A percentile compares a stretch with the other conserved stretches of the same genome.
Conservation (phyloP, 2,329 filamentous ascomycete species). For the Clonostachys rhizophaga region DNA sequence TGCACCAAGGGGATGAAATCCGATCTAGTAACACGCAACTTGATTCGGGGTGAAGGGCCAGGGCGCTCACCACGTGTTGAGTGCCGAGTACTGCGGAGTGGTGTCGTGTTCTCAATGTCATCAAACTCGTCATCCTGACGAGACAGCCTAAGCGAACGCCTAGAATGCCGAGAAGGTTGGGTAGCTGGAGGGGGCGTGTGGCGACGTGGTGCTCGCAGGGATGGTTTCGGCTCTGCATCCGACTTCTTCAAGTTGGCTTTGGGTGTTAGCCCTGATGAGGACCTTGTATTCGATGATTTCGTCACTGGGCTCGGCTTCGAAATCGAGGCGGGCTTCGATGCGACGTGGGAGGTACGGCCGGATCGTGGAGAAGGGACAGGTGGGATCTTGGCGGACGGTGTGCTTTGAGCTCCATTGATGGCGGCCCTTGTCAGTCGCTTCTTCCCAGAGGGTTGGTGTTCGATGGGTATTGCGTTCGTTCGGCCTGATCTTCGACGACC, state of each 20-base stretch:
- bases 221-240: constrained; percentile 16
- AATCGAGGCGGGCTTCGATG: constrained; percentile 6
- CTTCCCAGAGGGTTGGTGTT: constrained; percentile 41
- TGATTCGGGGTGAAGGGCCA: constrained; percentile 38
- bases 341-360: constrained; percentile 1
- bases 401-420: constrained; percentile 18
- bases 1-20: constrained; percentile 51
- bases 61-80: constrained; percentile 8
- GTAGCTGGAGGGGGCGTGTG: constrained; percentile 34
- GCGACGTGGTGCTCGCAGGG: constrained; percentile 26
- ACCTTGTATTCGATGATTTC: constrained; percentile 13
- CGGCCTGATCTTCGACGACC: constrained; percentile 65
- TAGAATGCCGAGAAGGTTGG: constrained; percentile 30
- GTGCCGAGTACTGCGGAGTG: constrained; percentile 6
- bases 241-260: constrained; percentile 21
- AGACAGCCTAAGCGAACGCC: constrained; percentile 35
- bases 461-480: constrained; percentile 52
- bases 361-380: constrained; percentile 17
- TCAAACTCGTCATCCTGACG: constrained; percentile 24
- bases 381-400: constrained; percentile 7
- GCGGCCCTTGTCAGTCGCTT: constrained; percentile 47
- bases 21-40: constrained; percentile 33
- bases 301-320: constrained; percentile 5
- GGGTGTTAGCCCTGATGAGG: constrained; percentile 14
- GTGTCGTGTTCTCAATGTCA: constrained; percentile 6